phyloP scores from a whole-genome alignment of 1,139 yeast species.

The Suhomyces taliae region DNA sequence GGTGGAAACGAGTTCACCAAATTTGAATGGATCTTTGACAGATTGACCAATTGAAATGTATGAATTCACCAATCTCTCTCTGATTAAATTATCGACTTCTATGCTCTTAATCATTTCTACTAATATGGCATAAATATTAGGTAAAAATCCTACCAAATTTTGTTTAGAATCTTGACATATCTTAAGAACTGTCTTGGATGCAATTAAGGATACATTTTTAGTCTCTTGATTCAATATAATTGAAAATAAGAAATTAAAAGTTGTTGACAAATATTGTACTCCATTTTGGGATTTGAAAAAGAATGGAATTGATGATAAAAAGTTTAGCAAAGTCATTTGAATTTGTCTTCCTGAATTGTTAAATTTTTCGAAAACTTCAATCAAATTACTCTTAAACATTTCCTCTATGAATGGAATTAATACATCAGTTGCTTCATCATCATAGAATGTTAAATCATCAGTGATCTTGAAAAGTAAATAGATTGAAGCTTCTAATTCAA shows the following conservation, averaged over 20 bases:
- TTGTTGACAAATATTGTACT: conserved; percentile 38
- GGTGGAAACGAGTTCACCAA: conserved; percentile 23
- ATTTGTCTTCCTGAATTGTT: conserved; percentile 10
- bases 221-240: conserved; percentile 27
- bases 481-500: conserved; percentile 67
- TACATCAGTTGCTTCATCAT: conserved; percentile 27
- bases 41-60: conserved; percentile 62
- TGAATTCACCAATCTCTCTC: conserved; percentile 62
- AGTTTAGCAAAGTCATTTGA: conserved; percentile 44
- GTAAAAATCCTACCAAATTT: conserved; percentile 46
- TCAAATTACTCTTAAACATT: conserved; percentile 27
- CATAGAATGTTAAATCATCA: conserved; percentile 49
- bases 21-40: conserved; percentile 40
- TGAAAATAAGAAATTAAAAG: conserved; percentile 50
- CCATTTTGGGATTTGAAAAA: conserved; percentile 47
- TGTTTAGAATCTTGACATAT: conserved; percentile 62
- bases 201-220: conserved; percentile 32
- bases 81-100: conserved; percentile 48
- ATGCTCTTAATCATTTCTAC: conserved; percentile 52
- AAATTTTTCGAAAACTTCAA: conserved; percentile 20
- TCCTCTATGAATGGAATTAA: conserved; percentile 28
- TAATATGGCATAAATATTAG: conserved; percentile 53
- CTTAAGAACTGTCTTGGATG: conserved; percentile 60
- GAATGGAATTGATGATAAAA: conserved; percentile 56
- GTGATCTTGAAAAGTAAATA: conserved; percentile 59